phyloP scores from a whole-genome alignment of 257 asterid genomes.

The Verbena officinalis region DNA sequence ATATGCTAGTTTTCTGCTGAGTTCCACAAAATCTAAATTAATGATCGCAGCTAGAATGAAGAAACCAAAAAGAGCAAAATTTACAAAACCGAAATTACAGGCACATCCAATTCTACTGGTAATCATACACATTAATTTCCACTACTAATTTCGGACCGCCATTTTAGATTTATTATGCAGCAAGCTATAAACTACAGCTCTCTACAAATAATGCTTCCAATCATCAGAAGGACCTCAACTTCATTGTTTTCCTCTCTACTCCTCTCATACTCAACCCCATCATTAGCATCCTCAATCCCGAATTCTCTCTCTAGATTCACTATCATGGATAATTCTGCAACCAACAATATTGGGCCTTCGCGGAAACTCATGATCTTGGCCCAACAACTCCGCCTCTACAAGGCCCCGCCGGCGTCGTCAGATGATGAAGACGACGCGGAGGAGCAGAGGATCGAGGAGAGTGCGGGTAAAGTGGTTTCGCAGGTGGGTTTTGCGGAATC shows the following conservation, averaged over 20 bases:
- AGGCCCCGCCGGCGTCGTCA: conserved; percentile 47
- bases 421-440: conserved; percentile 43
- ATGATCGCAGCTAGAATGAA: no score
- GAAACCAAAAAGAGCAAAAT: neutral
- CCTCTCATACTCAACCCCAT: conserved; percentile 25
- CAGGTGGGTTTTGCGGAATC: conserved; percentile 87
- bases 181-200: conserved; percentile 4
- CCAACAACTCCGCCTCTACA: conserved; percentile 78
- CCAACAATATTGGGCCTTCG: conserved; percentile 40
- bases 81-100: neutral
- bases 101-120: neutral
- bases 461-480: conserved; percentile 75
- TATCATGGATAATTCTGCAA: conserved; percentile 46
- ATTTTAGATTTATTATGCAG: neutral
- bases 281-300: conserved; percentile 29
- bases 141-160: neutral
- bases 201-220: conserved; percentile 49
- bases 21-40: no score
- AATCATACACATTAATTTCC: neutral
- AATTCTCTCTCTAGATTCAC: conserved; percentile 37
- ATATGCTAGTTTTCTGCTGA: no score
- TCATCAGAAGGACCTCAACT: conserved; percentile 48
- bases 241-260: conserved; percentile 31
- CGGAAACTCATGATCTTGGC: conserved; percentile 57
- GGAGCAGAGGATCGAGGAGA: conserved; percentile 67